phyloP scores from a whole-genome alignment of 192 early-diverging fungal species.

The Dissophora ornata region DNA sequence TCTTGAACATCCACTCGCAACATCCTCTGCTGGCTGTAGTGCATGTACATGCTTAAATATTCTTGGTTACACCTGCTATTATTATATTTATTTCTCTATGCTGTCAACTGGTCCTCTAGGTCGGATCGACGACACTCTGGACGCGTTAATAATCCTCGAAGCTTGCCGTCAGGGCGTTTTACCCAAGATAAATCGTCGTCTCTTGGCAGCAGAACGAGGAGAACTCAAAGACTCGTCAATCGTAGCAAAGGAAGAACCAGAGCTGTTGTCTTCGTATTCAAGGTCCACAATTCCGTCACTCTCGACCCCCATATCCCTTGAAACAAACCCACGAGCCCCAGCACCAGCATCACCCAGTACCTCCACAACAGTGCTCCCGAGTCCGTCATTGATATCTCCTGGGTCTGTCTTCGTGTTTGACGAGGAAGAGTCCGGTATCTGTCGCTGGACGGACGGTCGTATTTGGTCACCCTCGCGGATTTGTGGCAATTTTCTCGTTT shows the following conservation, averaged over 20 bases:
- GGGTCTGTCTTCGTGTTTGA: slow-evolving; percentile 55
- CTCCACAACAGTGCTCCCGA: background rate
- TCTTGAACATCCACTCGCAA: no score
- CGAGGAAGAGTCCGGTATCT: slow-evolving; percentile 50
- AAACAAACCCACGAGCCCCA: no score
- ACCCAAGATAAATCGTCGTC: slow-evolving; percentile 31
- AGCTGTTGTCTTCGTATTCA: no score
- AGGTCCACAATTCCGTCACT: no score
- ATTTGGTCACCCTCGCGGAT: slow-evolving; percentile 56
- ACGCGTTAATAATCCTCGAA: slow-evolving; percentile 44
- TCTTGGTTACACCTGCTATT: no score
- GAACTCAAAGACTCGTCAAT: background rate
- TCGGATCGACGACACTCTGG: slow-evolving; percentile 30
- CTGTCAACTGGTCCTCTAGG: slow-evolving; percentile 8
- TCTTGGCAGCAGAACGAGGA: slow-evolving; percentile 35
- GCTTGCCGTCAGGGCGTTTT: slow-evolving; percentile 54
- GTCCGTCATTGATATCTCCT: slow-evolving; percentile 21
- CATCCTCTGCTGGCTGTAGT: no score
- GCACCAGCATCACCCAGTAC: background rate
- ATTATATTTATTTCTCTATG: background rate
- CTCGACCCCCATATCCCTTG: no score
- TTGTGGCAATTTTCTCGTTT: slow-evolving; percentile 53
- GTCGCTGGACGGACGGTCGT: slow-evolving; percentile 57
- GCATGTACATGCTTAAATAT: no score
- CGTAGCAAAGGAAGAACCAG: no score